phyloP scores from a whole-genome alignment of 2,329 filamentous ascomycete genomes.

The Phialocephala sp. region DNA sequence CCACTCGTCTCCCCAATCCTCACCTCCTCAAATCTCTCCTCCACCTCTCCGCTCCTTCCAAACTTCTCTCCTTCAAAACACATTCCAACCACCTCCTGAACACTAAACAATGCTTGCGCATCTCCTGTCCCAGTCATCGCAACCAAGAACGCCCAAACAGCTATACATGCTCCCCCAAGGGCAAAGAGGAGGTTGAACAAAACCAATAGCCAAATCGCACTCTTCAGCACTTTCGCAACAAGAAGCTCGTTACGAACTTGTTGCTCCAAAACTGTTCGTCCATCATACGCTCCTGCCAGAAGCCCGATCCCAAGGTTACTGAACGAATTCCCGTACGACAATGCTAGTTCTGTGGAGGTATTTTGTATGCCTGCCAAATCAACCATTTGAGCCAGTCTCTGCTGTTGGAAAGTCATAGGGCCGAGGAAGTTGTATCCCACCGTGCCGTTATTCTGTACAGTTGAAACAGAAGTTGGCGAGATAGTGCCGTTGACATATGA shows the following conservation, averaged over 20 bases:
- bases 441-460: not conserved
- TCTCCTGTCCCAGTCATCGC: not conserved
- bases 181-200: slow-evolving; percentile 3
- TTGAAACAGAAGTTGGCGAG: not conserved
- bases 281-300: not conserved
- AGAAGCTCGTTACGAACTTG: not conserved
- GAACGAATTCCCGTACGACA: slow-evolving; percentile 6
- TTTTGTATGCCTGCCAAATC: not conserved
- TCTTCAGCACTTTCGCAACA: not conserved
- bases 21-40: slow-evolving; percentile 2
- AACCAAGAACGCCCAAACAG: slow-evolving; percentile 3
- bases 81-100: slow-evolving; percentile 2
- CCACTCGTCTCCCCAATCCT: not conserved
- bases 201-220: slow-evolving; percentile 1
- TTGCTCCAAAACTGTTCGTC: slow-evolving; percentile 2
- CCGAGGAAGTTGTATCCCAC: slow-evolving; percentile 2
- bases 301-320: not conserved
- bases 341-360: not conserved
- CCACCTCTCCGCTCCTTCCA: not conserved
- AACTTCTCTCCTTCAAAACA: slow-evolving; percentile 1
- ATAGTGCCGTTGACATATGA: slow-evolving; percentile 3
- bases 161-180: not conserved
- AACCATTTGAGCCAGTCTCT: not conserved
- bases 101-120: not conserved
- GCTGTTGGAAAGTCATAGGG: not conserved